These are phyloP conservation scores for Dendrobium catenatum DNA, from an alignment of 106 monocot species.

Conservation along the genomic window DNA sequence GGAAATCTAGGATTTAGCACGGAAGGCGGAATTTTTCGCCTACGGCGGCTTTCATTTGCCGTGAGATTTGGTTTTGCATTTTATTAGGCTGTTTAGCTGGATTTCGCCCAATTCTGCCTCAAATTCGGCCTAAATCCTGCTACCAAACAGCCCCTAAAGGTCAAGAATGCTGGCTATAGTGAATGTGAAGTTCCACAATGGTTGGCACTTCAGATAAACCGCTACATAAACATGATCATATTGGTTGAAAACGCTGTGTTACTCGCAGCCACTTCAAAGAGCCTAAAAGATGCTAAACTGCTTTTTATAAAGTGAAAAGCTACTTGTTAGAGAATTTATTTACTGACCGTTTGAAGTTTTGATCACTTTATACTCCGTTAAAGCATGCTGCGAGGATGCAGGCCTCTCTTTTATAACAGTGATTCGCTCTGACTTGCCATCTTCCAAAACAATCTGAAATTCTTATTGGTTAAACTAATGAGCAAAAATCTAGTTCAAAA, in stretches of 20 bases:
- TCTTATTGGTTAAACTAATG: neutral
- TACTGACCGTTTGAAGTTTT: slow-evolving; percentile 67
- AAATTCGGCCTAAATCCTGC: too few relatives aligned
- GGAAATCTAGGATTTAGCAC: too few relatives aligned
- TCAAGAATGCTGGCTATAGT: neutral
- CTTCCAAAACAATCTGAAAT: slow-evolving; percentile 54
- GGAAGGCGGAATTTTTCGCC: too few relatives aligned
- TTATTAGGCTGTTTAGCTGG: too few relatives aligned
- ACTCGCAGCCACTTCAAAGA: neutral
- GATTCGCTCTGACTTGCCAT: slow-evolving; percentile 66
- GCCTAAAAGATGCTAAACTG: neutral
- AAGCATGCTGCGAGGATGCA: slow-evolving; percentile 56
- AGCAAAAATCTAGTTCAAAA: neutral
- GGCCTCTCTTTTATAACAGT: slow-evolving; percentile 26
- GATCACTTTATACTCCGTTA: slow-evolving; percentile 88
- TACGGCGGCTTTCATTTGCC: too few relatives aligned
- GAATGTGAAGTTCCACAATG: neutral
- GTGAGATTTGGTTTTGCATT: too few relatives aligned
- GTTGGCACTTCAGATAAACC: neutral
- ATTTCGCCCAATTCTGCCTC: too few relatives aligned
- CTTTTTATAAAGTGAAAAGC: neutral
- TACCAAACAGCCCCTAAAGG: neutral
- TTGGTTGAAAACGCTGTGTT: neutral
- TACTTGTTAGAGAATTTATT: neutral
- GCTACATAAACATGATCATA: neutral